Conservation (phyloP, 2,329 filamentous ascomycete genomes). For the Neonectria coccinea region DNA sequence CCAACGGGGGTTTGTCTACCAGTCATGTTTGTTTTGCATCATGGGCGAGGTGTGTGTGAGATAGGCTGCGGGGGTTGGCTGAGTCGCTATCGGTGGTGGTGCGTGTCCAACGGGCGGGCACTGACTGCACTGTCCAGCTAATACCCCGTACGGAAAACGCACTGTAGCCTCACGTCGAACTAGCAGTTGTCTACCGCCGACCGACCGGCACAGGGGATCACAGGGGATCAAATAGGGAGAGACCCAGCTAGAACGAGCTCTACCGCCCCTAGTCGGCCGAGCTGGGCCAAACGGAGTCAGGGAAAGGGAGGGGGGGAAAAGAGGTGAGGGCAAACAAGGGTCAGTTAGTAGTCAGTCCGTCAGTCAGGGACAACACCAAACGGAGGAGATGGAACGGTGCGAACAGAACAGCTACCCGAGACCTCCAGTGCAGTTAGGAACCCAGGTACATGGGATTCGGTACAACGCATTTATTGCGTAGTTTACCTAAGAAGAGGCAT, state of each 20-base stretch:
- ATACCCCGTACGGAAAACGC: conserved; percentile 12
- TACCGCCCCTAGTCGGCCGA: conserved; percentile 16
- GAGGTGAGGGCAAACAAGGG: neutral
- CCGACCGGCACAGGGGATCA: conserved; percentile 15
- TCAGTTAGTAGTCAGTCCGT: neutral
- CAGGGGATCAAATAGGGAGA: conserved; percentile 10
- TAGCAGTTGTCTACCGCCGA: conserved; percentile 4
- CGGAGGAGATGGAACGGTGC: neutral
- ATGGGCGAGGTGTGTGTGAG: neutral
- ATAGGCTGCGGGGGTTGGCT: neutral
- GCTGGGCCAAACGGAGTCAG: conserved; percentile 1
- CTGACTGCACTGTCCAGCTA: neutral
- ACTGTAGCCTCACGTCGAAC: neutral
- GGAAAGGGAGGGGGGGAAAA: neutral
- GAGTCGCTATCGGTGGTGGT: neutral
- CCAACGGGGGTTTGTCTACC: neutral
- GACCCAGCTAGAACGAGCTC: conserved; percentile 5
- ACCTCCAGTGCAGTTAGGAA: neutral
- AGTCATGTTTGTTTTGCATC: neutral
- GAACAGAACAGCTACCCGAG: neutral
- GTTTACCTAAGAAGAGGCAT: neutral
- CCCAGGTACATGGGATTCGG: too few species aligned
- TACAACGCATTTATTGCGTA: neutral
- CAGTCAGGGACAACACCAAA: neutral
- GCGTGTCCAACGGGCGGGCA: neutral